A percentile compares a stretch with the other conserved stretches of the same genome.
phyloP scores from a whole-genome alignment of 768 basidiomycete species.

The Chiua virens region DNA sequence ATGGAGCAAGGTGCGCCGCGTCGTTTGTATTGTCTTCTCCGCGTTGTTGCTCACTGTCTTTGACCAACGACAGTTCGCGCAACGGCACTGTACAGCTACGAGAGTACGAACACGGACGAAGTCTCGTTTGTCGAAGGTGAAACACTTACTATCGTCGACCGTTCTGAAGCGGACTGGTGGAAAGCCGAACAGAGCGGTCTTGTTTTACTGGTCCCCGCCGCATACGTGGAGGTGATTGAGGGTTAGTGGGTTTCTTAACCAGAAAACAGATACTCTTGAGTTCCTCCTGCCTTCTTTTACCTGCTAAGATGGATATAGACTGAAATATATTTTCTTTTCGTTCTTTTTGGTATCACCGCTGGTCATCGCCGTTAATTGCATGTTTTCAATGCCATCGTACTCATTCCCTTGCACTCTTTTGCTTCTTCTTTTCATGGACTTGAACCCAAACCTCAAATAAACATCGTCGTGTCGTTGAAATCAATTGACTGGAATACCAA shows the following conservation, averaged over 20 bases:
- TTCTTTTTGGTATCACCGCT: conserved; percentile 39
- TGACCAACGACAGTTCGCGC: conserved; percentile 52
- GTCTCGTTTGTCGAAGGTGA: conserved; percentile 86
- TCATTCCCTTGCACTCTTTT: conserved; percentile 1
- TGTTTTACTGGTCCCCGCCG: conserved; percentile 89
- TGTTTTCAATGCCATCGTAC: conserved; percentile 11
- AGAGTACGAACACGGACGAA: conserved; percentile 71
- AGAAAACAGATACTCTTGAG: conserved; percentile 38
- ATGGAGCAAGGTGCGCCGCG: conserved; percentile 53
- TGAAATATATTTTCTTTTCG: conserved; percentile 68
- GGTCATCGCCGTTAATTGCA: conserved; percentile 11
- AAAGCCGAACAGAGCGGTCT: conserved; percentile 86
- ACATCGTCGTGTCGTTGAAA: conserved; percentile 5
- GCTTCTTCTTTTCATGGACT: background rate
- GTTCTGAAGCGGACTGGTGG: conserved; percentile 90
- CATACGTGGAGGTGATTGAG: conserved; percentile 82
- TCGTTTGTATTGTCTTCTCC: background rate
- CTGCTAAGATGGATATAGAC: conserved; percentile 59
- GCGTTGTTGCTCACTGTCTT: background rate
- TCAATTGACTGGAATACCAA: conserved; percentile 4
- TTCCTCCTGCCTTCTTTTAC: conserved; percentile 49
- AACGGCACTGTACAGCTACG: conserved; percentile 79
- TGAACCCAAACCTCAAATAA: conserved; percentile 6
- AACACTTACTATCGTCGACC: conserved; percentile 74
- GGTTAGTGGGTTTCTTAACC: conserved; percentile 72